Base-by-base conservation (phyloP, 2,329 filamentous ascomycete genomes). In the Tolypocladium ophioglossoides region DNA sequence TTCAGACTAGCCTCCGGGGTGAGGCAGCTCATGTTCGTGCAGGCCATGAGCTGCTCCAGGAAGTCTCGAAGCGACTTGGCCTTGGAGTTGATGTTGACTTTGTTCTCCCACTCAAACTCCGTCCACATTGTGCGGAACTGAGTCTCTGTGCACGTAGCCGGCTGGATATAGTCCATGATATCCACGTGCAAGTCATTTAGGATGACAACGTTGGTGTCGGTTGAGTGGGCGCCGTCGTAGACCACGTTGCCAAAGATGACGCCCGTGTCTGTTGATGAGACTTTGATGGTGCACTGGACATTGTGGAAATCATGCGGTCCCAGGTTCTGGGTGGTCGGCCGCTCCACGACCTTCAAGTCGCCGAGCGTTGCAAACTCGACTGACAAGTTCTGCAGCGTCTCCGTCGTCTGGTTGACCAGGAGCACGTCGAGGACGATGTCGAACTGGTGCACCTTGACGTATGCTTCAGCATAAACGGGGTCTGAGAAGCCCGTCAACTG, bases 61-160 rank as follows among this genome's bases (percentile, higher is more conserved):
- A 99, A 99, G 22, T 95, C 90, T 51, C 92, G 84, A 57, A 99
- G 78, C 32, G 83, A 87, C 77, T 92, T 95, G 61, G 89, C 90
- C 78, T 96, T 97, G 59, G 89, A 95, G 74, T 96, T 96, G 75
- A 99, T 97, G 75, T 99, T 99, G 72, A 99, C 92, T 82, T 99
- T 99, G 77, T 99, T 99, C 78, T 99, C 94, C 94, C 94, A 99
- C 70, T 99, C 94, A 62, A 99, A 99, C 69, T 99, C 94, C 39
- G 94, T 99, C 94, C 94, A 99, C 94, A 99, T 99, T n/a, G 90
- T 95, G 56, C 94, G 84, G 85, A 99, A 99, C 66, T 97, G 91
- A 12, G 92, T 96, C 77, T 99, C 94, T 5, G 90, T 94, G 78
- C 94, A 99, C 18, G 91, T 86, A 8, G 92, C 92, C 1, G 94